phyloP scores from a whole-genome alignment of 345 rosid genomes.

The Populus simonii region DNA sequence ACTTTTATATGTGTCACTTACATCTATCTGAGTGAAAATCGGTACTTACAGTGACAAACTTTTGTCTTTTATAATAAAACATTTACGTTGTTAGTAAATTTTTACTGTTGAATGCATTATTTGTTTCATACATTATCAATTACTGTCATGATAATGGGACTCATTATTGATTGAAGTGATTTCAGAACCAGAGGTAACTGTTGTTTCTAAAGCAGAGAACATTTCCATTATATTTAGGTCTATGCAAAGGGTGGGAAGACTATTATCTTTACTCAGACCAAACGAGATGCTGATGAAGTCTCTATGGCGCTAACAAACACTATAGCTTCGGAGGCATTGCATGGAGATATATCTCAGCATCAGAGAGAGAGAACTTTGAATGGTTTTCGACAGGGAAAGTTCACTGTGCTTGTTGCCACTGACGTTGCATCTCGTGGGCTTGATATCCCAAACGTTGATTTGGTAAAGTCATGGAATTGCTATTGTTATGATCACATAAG shows the following conservation, averaged over 20 bases:
- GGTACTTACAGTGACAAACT: background rate
- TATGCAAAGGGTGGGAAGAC: slow-evolving; percentile 97
- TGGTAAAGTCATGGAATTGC: slow-evolving; percentile 47
- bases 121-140: background rate
- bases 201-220: background rate
- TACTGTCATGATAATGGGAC: background rate
- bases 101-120: background rate
- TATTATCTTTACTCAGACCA: slow-evolving; percentile 93
- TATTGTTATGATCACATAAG: background rate
- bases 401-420: slow-evolving; percentile 95
- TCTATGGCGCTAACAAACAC: slow-evolving; percentile 71
- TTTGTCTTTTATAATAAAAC: background rate
- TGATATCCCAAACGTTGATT: slow-evolving; percentile 94
- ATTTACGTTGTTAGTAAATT: background rate
- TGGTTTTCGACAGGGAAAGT: slow-evolving; percentile 91
- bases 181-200: background rate
- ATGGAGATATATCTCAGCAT: slow-evolving; percentile 97
- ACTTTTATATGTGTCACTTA: background rate
- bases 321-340: slow-evolving; percentile 93
- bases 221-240: slow-evolving; percentile 44
- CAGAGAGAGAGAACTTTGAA: slow-evolving; percentile 98
- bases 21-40: background rate
- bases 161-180: background rate
- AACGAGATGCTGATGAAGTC: slow-evolving; percentile 96
- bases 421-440: slow-evolving; percentile 99